Base-by-base conservation (phyloP, 768 basidiomycete genomes). In the Mycena kentingensis region DNA sequence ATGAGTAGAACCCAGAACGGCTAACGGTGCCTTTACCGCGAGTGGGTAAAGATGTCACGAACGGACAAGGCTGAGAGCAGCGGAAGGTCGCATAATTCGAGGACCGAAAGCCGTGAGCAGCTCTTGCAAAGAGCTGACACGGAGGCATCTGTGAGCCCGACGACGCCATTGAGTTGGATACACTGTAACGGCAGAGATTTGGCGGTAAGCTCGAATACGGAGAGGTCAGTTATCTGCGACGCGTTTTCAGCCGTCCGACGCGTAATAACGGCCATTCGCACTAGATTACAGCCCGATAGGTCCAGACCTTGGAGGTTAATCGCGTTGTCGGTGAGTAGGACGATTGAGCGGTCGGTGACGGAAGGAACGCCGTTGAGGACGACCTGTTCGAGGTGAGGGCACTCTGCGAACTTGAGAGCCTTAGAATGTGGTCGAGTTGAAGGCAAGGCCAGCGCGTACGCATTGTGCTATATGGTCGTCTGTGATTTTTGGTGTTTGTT, bases 41-140 rank as follows among this genome's bases (percentile, higher is more conserved):
- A 87, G 68, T 84, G 90, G 26, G 79, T 77, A 79, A 93, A 88
- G n/a, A 97, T 76, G 63, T 92, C 90, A 31, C 87, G 82, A 28
- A 92, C 76, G 0, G 90, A 84, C 39, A 78, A 65, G 5, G 81
- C 79, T 7, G 88, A 89, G 49, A 97, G 62, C 34, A 83, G 74
- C 10, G 81, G 79, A 54, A 92, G 83, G 62, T 79, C 79, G 62
- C 72, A 83, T 31, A 95, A 71, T 64, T 97, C 93, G 55, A 96
- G 74, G 67, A 95, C 93, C 48, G 88, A 73, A 22, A 97, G 81
- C 53, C 81, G 79, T 4, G 88, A 83, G 65, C 90, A 92, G 10
- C 82, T 77, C 49, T 82, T 85, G 16, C 84, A 86, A 58, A 97
- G 80, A 12, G 83, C 79, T 52, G 84, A 83, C 53, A 96, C 76